Percentiles rank a stretch among this genome's conserved stretches.
Evolutionary conservation across 2,329 filamentous ascomycete species (phyloP).

Genomic region (Clarireedia monteithiana): DNA sequence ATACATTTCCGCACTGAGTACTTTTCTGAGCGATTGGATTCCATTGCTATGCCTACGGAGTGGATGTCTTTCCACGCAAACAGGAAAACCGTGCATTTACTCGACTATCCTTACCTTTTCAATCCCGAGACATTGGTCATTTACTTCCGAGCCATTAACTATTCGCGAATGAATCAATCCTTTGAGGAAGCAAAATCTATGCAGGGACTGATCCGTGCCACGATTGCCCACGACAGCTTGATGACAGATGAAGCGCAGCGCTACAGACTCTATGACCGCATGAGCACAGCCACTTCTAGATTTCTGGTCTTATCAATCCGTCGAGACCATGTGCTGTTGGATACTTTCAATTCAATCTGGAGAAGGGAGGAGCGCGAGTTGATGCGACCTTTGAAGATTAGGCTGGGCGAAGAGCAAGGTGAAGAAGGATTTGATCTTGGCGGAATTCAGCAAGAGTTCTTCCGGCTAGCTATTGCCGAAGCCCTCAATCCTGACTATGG

Average conservation of each 20-base stretch:
- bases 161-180: constrained; percentile 73
- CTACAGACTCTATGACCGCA: constrained; percentile 51
- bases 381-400: constrained; percentile 78
- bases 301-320: constrained; percentile 66
- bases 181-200: constrained; percentile 62
- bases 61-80: constrained; percentile 59
- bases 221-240: constrained; percentile 46
- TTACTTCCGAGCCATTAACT: constrained; percentile 85
- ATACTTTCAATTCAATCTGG: constrained; percentile 86
- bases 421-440: constrained; percentile 91
- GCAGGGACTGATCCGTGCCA: constrained; percentile 44
- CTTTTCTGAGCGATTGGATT: constrained; percentile 67
- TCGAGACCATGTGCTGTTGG: constrained; percentile 57
- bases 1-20: constrained; percentile 69
- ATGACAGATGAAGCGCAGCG: constrained; percentile 51
- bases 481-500: constrained; percentile 71
- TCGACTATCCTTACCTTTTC: constrained; percentile 79
- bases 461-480: constrained; percentile 73
- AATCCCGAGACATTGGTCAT: constrained; percentile 62
- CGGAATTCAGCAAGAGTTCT: constrained; percentile 95
- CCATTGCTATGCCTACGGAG: constrained; percentile 63
- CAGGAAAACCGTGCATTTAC: constrained; percentile 60
- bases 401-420: constrained; percentile 71
- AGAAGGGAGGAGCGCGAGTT: constrained; percentile 75
- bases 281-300: constrained; percentile 60